Base-by-base conservation (phyloP, 768 basidiomycete genomes). In the Myochromella boudieri region DNA sequence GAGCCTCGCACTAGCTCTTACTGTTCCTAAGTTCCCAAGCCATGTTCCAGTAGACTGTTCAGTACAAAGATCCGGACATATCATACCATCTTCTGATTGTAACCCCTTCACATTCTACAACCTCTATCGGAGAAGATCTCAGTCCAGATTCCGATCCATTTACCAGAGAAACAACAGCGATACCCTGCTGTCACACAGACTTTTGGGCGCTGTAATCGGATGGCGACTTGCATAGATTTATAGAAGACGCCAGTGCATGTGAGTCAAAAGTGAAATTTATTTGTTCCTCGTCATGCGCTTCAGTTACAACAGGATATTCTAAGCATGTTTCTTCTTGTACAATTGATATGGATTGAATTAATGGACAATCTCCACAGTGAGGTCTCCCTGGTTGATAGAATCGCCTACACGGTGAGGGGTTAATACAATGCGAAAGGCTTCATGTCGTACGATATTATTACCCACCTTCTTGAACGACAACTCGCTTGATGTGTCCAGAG, bases 401-500 rank as follows among this genome's bases (percentile, higher is more conserved):
- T 99, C 97, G 53, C 90, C 88, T 91, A 21, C 57, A 44, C 40
- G 42, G n/a, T n/a, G n/a, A 43, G 32, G 25, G 25, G 27, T 26
- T 54, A 12, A 51, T 25, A 20, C 22, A 48, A 34, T 12, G n/a
- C n/a, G n/a, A 21, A 2, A 38, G 21, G 6, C 14, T 21, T 18
- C 25, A 37, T 17, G 25, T 25, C 33, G 12, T 21, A 47, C 47
- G 43, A 49, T 47, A 15, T 41, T 26, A 28, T 44, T 26, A 34
- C 72, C 53, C 55, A 86, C 88, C 91, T 80, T 94, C 89, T 53
- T 84, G 82, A 42, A 97, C 92, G 42, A 85, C 81, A 22, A 99
- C 91, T 32, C 95, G 87, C 72, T 92, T 94, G 70, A 98, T 79
- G 66, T 94, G 92, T 34, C 97, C 97, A 41, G 94, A 94, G 34